Base-by-base conservation (phyloP, 306 rosid species). In the Dalbergia cochinchinensis region DNA sequence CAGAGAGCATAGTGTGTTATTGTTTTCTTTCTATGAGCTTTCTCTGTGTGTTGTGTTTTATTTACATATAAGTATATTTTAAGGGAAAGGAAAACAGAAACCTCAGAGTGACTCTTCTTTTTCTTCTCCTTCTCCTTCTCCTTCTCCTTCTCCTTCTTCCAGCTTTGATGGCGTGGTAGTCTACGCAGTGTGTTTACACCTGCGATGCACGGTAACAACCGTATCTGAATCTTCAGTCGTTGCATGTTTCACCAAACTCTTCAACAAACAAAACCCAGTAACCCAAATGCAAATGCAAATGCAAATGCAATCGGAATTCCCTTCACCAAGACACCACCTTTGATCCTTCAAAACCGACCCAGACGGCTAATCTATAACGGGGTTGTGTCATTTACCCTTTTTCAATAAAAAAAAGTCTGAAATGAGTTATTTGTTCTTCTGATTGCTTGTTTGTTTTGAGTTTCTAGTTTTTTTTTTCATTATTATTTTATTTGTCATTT, bases 181-280 rank as follows among this genome's bases (percentile, higher is more conserved):
- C 50, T 79, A 77, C 70, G 71, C 79, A 41, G 71, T 34, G 79
- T 84, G 58, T 45, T 78, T 76, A 63, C 37, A 50, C 60, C 75
- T 80, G 80, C 86, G 77, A 64, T 78, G 60, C 58, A 47, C 42
- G 15, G 84, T 79, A 73, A 47, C 53, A 51, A 84, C 73, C 87
- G 87, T 80, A 80, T 84, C 78, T 51, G 62, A 76, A 34, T 55
- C 83, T 82, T 85, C 71, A 85, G 85, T 83, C 87, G 83, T 89
- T 89, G 90, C 92, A 89, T 86, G 92, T 86, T 81, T 89, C 83
- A 86, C 86, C 92, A 78, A 80, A 85, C 86, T 66, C 51, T 69
- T 68, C 83, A 10, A 19, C 73, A 39, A 57, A 71, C 8, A 66
- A 82, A 41, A 48, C 20, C 75, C 75, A 54, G 5, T 76, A 14